Base-by-base conservation (phyloP, 2,329 filamentous ascomycete species). In the Verticillium longisporum region DNA sequence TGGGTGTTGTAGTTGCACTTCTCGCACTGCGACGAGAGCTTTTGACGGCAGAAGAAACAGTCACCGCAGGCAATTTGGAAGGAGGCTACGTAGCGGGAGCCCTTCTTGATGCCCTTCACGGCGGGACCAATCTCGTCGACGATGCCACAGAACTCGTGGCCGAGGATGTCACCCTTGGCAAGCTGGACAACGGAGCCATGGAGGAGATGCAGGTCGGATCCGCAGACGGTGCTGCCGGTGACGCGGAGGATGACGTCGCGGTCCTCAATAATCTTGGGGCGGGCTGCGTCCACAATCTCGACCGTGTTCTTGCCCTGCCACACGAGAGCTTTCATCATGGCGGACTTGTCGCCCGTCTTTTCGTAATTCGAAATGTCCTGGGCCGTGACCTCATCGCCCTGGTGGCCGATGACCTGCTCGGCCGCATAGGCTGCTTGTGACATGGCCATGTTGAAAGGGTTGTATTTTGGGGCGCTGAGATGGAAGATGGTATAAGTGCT, bases 251-350 rank as follows among this genome's bases (percentile, higher is more conserved):
- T 92, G 11, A 93, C 90, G 70, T 96, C 92, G 58, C 78, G 77
- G 54, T 86, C 82, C 71, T 95, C 90, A 32, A 94, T 72, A 34
- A 95, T 80, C 67, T 82, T 86, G 2, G 92, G 91, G 67, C 87
- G 88, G 0, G 88, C 83, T 5, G 84, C 83, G 37, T 91, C 83
- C 57, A 87, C 81, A 18, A 96, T 79, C 69, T 89, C 76, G 56
- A 96, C 90, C 34, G 79, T 84, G 69, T 92, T 90, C 79, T 94
- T 95, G 59, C 90, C 89, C 74, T 89, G 86, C 92, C 92, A 96
- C 2, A 83, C 84, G 14, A 96, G 75, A 0, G 92, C 92, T 73
- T 91, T 89, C 89, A 96, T 95, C 15, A 75, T 88, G 67, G 87
- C 83, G 36, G 73, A 74, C 3, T 73, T 75, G 61, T 88, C 79